Conservation (phyloP, 148 eudicot species). For the Cornus florida region DNA sequence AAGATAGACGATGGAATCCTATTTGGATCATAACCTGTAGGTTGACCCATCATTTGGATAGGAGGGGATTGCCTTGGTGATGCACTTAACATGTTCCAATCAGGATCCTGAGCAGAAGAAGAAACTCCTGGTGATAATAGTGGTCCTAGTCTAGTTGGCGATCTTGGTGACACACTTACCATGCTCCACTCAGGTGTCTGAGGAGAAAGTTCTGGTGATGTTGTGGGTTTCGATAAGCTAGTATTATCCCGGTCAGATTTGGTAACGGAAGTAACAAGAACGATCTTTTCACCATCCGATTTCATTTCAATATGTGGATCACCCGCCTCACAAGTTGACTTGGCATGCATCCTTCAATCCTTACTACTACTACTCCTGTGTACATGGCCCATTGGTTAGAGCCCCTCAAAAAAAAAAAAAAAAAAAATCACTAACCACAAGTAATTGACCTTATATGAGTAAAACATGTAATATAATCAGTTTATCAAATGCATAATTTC, state of each 20-base stretch:
- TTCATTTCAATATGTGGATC: slow-evolving; percentile 14
- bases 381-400: slow-evolving; percentile 18
- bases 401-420: background rate
- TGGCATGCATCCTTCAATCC: slow-evolving; percentile 4
- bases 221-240: background rate
- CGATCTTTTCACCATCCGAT: slow-evolving; percentile 3
- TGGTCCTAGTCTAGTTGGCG: background rate
- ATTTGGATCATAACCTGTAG: slow-evolving; percentile 39
- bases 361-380: slow-evolving; percentile 10
- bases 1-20: slow-evolving; percentile 47
- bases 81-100: slow-evolving; percentile 8
- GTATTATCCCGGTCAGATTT: slow-evolving; percentile 4
- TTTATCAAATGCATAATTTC: background rate
- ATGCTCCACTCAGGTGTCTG: slow-evolving; percentile 30
- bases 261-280: background rate
- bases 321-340: background rate
- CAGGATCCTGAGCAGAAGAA: slow-evolving; percentile 1
- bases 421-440: background rate
- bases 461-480: too few relatives aligned
- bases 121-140: slow-evolving; percentile 6
- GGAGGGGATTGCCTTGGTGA: slow-evolving; percentile 32
- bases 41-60: slow-evolving; percentile 31
- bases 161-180: slow-evolving; percentile 25
- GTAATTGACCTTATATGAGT: background rate
- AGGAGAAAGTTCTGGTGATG: slow-evolving; percentile 6